Percentiles rank a stretch among this genome's conserved stretches.
phyloP scores from a whole-genome alignment of 2,329 filamentous ascomycete genomes.

The Seiridium unicorne region DNA sequence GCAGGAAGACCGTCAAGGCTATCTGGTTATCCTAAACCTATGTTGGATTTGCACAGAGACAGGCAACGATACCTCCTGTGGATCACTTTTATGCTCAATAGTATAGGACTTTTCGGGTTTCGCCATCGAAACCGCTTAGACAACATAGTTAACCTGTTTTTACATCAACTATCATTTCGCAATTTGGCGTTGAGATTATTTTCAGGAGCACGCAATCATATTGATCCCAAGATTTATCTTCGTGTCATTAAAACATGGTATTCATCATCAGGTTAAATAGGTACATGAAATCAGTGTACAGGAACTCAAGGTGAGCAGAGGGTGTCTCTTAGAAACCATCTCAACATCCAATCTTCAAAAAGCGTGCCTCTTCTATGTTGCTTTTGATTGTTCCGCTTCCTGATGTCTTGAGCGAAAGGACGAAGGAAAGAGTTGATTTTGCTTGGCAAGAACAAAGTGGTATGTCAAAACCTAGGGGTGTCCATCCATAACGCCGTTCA shows the following conservation, averaged over 20 bases:
- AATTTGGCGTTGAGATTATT: no score
- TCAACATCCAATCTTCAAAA: background rate
- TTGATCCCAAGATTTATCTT: background rate
- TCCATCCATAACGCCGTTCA: conserved; percentile 1
- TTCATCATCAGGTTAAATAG: background rate
- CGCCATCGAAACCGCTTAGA: no score
- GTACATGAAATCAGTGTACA: background rate
- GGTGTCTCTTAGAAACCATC: background rate
- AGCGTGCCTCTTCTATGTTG: background rate
- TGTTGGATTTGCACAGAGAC: no score
- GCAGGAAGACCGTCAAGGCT: no score
- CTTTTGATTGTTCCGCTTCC: background rate
- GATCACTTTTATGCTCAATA: no score
- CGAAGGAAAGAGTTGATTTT: background rate
- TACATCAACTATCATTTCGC: no score
- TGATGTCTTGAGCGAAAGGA: background rate
- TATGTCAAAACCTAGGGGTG: background rate
- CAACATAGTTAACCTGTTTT: no score
- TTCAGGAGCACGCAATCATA: no score
- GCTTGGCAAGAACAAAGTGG: background rate
- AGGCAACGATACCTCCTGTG: no score
- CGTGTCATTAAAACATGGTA: background rate
- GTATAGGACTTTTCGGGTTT: no score
- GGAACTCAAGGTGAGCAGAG: background rate
- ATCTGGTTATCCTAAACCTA: no score